Percentiles rank a stretch among this genome's conserved stretches.
phyloP scores from a whole-genome alignment of 352 stramenopile genomes.

The Phytophthora ramorum region DNA sequence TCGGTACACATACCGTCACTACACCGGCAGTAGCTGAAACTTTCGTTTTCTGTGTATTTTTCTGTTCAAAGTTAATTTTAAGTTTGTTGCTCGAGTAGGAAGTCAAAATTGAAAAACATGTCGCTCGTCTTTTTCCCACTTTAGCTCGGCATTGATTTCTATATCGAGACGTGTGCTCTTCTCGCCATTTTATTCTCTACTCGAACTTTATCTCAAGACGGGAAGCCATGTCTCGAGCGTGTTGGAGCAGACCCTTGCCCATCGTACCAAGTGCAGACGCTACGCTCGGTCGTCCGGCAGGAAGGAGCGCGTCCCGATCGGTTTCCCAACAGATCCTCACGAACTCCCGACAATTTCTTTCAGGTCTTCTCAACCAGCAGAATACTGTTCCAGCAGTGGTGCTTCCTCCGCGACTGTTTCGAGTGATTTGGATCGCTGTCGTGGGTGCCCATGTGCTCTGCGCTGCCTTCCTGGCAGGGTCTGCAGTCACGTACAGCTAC shows the following conservation, averaged over 20 bases:
- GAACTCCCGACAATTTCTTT: neutral
- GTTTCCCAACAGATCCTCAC: neutral
- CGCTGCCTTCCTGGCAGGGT: slow-evolving; percentile 1
- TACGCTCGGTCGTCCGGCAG: too few species aligned
- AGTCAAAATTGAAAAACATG: neutral
- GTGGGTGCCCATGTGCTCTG: neutral
- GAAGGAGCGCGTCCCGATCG: neutral
- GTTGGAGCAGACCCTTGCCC: neutral
- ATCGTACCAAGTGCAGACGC: neutral
- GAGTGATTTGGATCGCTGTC: slow-evolving; percentile 1
- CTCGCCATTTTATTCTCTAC: too few species aligned
- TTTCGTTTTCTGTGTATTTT: neutral
- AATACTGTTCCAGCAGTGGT: neutral
- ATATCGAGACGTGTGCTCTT: too few species aligned
- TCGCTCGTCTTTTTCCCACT: neutral
- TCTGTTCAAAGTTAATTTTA: neutral
- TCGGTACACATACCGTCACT: neutral
- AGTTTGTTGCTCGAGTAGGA: neutral
- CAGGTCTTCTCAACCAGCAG: neutral
- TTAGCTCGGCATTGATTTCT: too few species aligned
- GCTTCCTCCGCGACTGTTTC: neutral
- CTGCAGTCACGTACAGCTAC: slow-evolving; percentile 3
- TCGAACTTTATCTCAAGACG: too few species aligned
- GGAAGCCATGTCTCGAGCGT: too few species aligned
- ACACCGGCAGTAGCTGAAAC: neutral